Evolutionary conservation across 495 filamentous ascomycete genomes (phyloP).

Genomic region (Penicillium egyptiacum): DNA sequence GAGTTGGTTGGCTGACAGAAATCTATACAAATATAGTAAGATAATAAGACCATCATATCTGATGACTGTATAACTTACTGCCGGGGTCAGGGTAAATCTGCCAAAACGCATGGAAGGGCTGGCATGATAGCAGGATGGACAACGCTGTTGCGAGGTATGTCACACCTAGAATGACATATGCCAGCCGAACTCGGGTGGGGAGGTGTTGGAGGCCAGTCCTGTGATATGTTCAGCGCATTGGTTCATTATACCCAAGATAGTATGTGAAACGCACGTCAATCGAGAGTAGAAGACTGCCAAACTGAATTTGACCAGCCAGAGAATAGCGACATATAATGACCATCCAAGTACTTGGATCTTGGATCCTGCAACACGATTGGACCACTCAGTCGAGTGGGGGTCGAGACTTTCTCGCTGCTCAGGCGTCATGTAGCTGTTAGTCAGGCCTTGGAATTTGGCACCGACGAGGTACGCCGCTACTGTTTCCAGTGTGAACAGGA

Average conservation of each 20-base stretch:
- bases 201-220: constrained; percentile 45
- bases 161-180: constrained; percentile 43
- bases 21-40: constrained; percentile 25
- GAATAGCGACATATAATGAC: constrained; percentile 49
- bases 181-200: constrained; percentile 42
- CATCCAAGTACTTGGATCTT: constrained; percentile 54
- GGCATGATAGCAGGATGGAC: constrained; percentile 48
- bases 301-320: constrained; percentile 54
- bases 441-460: constrained; percentile 42
- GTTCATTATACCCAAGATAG: not conserved
- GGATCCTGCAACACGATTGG: constrained; percentile 46
- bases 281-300: constrained; percentile 53
- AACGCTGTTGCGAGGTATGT: constrained; percentile 49
- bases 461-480: constrained; percentile 38
- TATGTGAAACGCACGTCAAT: constrained; percentile 44
- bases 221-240: constrained; percentile 9
- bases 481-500: constrained; percentile 35
- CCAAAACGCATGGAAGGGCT: constrained; percentile 50
- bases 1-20: constrained; percentile 41
- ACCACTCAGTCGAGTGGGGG: constrained; percentile 42
- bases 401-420: constrained; percentile 41
- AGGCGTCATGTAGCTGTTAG: constrained; percentile 53
- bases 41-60: not conserved
- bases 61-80: constrained; percentile 31
- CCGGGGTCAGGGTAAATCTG: constrained; percentile 54